phyloP scores from a whole-genome alignment of 2,329 filamentous ascomycete genomes.

The Exophiala xenobiotica region DNA sequence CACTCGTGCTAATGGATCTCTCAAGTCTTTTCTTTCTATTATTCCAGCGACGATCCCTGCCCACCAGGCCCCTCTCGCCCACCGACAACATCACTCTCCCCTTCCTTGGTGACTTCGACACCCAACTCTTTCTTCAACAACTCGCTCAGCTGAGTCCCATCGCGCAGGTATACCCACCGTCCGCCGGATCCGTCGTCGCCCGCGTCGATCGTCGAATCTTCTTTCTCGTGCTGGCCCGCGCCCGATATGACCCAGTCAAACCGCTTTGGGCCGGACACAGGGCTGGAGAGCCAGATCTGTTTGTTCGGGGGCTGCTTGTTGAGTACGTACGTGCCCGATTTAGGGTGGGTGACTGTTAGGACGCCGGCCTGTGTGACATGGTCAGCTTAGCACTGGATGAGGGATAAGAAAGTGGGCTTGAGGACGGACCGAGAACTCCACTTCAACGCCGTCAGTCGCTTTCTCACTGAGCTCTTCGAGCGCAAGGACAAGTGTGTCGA shows the following conservation, averaged over 20 bases:
- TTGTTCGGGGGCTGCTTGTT: conserved; percentile 99
- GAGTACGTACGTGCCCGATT: conserved; percentile 77
- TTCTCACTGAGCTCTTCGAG: conserved; percentile 73
- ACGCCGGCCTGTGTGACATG: conserved; percentile 73
- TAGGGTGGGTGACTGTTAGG: conserved; percentile 69
- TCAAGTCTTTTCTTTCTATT: background rate
- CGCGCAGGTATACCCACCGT: conserved; percentile 84
- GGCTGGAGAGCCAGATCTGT: conserved; percentile 94
- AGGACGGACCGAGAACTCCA: conserved; percentile 76
- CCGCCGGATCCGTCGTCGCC: conserved; percentile 48
- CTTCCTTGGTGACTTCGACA: conserved; percentile 53
- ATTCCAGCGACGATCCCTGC: conserved; percentile 9
- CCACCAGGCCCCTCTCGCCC: conserved; percentile 22
- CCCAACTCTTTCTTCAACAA: conserved; percentile 75
- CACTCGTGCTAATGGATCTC: too few species aligned
- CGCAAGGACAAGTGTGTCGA: conserved; percentile 58
- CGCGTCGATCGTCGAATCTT: conserved; percentile 59
- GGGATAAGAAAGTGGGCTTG: background rate
- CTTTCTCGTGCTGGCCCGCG: conserved; percentile 75
- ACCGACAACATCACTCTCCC: conserved; percentile 10
- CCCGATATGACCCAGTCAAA: conserved; percentile 80
- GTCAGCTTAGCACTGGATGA: background rate
- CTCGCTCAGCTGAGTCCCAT: conserved; percentile 72
- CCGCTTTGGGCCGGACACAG: conserved; percentile 85
- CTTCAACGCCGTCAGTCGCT: conserved; percentile 69